phyloP scores from a whole-genome alignment of 2,329 filamentous ascomycete species.

The Ceratocystis harringtonii region DNA sequence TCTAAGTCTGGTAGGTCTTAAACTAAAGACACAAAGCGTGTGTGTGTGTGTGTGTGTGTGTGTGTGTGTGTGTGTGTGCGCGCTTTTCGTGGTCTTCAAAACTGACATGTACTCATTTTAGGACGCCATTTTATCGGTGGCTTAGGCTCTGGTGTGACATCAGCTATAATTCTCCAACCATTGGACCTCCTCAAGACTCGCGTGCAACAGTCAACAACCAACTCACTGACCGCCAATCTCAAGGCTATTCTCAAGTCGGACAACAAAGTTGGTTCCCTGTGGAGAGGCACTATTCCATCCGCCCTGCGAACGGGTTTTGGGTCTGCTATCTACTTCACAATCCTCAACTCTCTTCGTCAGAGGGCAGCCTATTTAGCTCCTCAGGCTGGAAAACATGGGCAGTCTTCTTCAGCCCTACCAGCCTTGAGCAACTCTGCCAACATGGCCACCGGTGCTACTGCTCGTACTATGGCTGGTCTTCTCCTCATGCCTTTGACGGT shows the following conservation, averaged over 20 bases:
- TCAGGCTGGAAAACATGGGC: conserved; percentile 17
- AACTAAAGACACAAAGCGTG: background rate
- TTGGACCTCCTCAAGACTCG: conserved; percentile 94
- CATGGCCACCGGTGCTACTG: conserved; percentile 66
- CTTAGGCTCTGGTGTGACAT: conserved; percentile 71
- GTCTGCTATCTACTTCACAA: conserved; percentile 85
- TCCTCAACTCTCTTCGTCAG: conserved; percentile 62
- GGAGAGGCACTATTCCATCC: conserved; percentile 84
- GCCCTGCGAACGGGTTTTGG: conserved; percentile 88
- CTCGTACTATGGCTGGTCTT: conserved; percentile 75
- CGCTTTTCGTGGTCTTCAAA: background rate
- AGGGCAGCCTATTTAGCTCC: conserved; percentile 13
- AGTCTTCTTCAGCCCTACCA: conserved; percentile 62
- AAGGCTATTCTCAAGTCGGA: conserved; percentile 43
- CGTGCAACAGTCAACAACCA: conserved; percentile 69
- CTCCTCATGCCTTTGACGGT: conserved; percentile 92
- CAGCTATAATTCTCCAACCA: conserved; percentile 81
- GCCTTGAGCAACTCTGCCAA: conserved; percentile 75
- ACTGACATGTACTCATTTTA: conserved; percentile 23
- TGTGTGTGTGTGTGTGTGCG: no score
- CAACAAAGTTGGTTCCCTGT: conserved; percentile 52
- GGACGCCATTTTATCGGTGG: conserved; percentile 82
- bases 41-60: background rate
- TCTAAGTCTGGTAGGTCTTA: conserved; percentile 14
- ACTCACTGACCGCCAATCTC: conserved; percentile 53